Evolutionary conservation across 2,329 filamentous ascomycete genomes (phyloP).

Genomic region (Aspergillus latus): DNA sequence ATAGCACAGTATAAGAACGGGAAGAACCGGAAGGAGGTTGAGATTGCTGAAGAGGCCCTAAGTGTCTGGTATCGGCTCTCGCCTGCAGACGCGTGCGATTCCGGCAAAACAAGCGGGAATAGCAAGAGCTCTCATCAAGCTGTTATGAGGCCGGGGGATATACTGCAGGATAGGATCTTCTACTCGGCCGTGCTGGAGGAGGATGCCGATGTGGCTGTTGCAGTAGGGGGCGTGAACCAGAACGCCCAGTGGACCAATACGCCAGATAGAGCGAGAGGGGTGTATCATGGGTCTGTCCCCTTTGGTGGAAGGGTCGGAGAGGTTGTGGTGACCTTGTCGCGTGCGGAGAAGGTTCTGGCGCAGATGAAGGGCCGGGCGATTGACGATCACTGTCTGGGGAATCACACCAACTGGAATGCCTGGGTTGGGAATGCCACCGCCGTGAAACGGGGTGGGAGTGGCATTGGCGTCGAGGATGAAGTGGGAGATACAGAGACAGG

Average conservation of each 20-base stretch:
- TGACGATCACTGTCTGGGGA: constrained; percentile 22
- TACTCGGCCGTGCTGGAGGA: constrained; percentile 38
- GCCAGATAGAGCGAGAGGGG: constrained; percentile 30
- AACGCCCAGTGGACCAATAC: constrained; percentile 26
- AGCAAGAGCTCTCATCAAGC: constrained; percentile 27
- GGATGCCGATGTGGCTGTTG: constrained; percentile 30
- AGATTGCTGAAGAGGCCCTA: constrained; percentile 26
- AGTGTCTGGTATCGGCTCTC: constrained; percentile 31
- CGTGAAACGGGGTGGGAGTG: neutral
- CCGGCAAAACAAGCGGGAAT: constrained; percentile 31
- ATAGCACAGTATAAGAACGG: constrained; percentile 38
- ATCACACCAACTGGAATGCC: constrained; percentile 39
- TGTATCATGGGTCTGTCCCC: constrained; percentile 35
- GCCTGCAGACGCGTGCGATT: constrained; percentile 21
- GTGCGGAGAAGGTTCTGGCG: constrained; percentile 23
- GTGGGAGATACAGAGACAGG: too few species aligned
- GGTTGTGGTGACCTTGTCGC: constrained; percentile 28
- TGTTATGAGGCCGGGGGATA: constrained; percentile 20
- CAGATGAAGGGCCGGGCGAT: constrained; percentile 27
- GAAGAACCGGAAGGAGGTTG: constrained; percentile 15
- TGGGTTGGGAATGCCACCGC: constrained; percentile 33
- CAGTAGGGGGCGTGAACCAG: constrained; percentile 30
- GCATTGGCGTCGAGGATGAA: neutral
- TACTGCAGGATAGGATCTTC: constrained; percentile 27
- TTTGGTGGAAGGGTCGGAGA: constrained; percentile 27